Conservation (phyloP, 257 asterid species). For the Jaltomata sinuosa region DNA sequence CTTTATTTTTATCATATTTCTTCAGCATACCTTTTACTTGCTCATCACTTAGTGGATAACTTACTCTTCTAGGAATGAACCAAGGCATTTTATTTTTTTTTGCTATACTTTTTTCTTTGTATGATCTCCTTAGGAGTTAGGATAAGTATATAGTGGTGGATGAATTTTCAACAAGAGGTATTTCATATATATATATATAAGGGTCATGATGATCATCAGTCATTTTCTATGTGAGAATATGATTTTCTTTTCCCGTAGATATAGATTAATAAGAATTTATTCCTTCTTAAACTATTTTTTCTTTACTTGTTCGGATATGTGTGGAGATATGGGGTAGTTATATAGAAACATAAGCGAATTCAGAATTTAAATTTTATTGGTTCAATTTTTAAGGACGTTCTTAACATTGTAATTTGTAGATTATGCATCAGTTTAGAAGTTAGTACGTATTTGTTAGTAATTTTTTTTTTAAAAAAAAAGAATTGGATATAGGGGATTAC, state of each 20-base stretch:
- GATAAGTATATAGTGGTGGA: not conserved
- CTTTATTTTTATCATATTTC: constrained; percentile 8
- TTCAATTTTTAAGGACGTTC: too few species aligned
- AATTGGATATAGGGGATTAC: too few species aligned
- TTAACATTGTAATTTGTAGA: too few species aligned
- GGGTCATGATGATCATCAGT: too few species aligned
- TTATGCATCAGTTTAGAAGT: too few species aligned
- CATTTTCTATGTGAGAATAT: not conserved
- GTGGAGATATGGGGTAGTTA: not conserved
- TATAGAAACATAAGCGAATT: too few species aligned
- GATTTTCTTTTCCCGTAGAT: not conserved
- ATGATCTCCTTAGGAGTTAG: not conserved
- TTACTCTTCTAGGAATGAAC: not conserved
- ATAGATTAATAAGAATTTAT: not conserved
- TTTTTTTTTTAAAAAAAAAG: too few species aligned
- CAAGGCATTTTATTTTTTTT: not conserved
- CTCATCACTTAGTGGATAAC: not conserved
- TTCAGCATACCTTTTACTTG: constrained; percentile 1
- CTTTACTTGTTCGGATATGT: not conserved
- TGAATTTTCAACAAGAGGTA: not conserved
- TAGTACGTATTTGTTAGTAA: too few species aligned
- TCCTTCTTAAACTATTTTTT: not conserved
- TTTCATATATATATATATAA: not conserved
- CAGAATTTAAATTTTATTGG: too few species aligned
- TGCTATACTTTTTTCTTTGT: not conserved